These are phyloP conservation scores for Neurospora sp. DNA, from an alignment of 495 filamentous ascomycete genomes.

Conservation along the genomic window DNA sequence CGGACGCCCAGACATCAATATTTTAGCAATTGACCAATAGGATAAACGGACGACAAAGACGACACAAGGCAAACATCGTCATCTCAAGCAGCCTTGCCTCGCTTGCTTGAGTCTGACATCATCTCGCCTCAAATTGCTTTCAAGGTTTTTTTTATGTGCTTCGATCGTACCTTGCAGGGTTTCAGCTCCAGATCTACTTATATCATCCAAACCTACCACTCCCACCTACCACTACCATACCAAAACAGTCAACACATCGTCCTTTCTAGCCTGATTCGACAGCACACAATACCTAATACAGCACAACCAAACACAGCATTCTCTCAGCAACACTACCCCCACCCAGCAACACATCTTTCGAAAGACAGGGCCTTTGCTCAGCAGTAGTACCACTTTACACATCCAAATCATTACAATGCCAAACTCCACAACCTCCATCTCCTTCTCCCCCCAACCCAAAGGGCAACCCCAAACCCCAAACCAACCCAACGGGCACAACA, in stretches of 20 bases:
- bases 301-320: background rate
- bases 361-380: background rate
- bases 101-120: background rate
- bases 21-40: background rate
- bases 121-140: conserved; percentile 3
- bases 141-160: background rate
- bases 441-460: background rate
- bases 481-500: background rate
- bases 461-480: background rate
- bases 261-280: background rate
- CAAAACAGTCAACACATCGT: background rate
- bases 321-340: background rate
- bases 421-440: background rate
- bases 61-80: background rate
- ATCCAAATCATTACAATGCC: background rate
- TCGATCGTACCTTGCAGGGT: background rate
- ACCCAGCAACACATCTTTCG: background rate
- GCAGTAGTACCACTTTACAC: background rate
- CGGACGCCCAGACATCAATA: background rate
- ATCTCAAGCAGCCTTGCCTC: background rate
- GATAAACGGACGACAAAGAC: background rate
- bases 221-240: background rate
- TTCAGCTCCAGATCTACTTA: background rate
- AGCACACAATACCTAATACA: background rate
- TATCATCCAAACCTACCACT: background rate